These are phyloP conservation scores for Eimeria falciformis DNA, from an alignment of 169 alveolate genomes.

Conservation along the genomic window DNA sequence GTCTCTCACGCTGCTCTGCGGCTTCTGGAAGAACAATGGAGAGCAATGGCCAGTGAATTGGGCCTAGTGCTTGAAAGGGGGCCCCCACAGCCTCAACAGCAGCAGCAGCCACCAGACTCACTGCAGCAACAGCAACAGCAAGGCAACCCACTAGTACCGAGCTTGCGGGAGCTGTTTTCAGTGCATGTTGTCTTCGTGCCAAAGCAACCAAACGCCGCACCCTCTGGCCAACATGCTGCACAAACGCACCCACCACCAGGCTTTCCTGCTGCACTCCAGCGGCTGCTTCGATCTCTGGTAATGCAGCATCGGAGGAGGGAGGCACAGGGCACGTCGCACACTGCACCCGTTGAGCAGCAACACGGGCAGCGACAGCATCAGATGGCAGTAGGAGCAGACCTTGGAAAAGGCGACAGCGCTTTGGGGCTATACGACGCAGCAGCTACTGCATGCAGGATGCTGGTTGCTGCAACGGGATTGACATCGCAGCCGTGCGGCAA, in stretches of 20 bases:
- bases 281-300: slow-evolving; percentile 5
- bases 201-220: neutral
- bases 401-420: slow-evolving; percentile 33
- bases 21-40: slow-evolving; percentile 14
- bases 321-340: neutral
- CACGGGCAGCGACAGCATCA: slow-evolving; percentile 13
- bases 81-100: neutral
- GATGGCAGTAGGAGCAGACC: neutral
- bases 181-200: slow-evolving; percentile 40
- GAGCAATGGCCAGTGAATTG: neutral
- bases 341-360: neutral
- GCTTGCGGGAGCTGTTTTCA: slow-evolving; percentile 11
- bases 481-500: neutral
- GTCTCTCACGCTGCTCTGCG: slow-evolving; percentile 52
- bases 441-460: slow-evolving; percentile 4
- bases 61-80: neutral
- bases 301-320: neutral
- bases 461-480: slow-evolving; percentile 16
- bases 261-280: neutral
- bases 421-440: slow-evolving; percentile 11
- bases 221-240: neutral
- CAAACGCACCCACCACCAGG: neutral
- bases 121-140: neutral
- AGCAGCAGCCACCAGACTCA: neutral
- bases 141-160: neutral